Evolutionary conservation across 164 flowering plant genomes (phyloP), one percentile per base, ranked within the genome.

Genomic region (Magnolia sinica): DNA sequence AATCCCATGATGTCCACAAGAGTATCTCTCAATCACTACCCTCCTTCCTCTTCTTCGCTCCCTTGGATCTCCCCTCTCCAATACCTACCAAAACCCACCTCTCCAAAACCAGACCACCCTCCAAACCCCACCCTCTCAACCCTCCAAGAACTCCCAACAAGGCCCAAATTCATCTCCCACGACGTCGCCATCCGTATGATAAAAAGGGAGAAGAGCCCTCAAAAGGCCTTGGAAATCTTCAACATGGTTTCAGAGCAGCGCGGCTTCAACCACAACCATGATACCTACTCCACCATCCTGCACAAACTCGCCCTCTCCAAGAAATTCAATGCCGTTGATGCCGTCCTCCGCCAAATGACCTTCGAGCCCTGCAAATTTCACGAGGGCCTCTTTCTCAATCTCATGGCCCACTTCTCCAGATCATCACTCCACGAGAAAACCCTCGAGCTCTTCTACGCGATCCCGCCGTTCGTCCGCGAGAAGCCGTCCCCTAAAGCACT

Each of bases 301-400:
- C 82, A 91, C 74, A 91, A 88, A 83, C 94, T 96, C 59, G 97
- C 92, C 0, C 78, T 72, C 29, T 83, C 78, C 64, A 92, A 86
- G 82, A 90, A 90, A 81, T 89, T 89, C 75, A 80, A 84, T 2
- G 91, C 94, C 1, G 83, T 96, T n/a, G 97, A 94, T 76, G 89
- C 88, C 2, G 73, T 96, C 82, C 89, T 96, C 74, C 87, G 73
- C 50, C 97, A 88, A 50, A 94, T 94, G 99, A 83, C 80, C 19
- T 87, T 87, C 69, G 99, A 94, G 70, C 84, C 96, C 16, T 96
- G 98, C 82, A 90, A 86, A 74, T 89, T 96, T 68, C 92, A 96
- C 70, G 99, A 96, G 75, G 91, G 87, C 73, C 74, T 92, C 73
- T 92, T 96, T 75, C 73, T 90, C 23, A 87, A 92, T 70, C 91